A percentile compares a stretch with the other conserved stretches of the same genome.
phyloP scores from a whole-genome alignment of 1,284 basidiomycete species.

The Uromyces viciae-fabae region DNA sequence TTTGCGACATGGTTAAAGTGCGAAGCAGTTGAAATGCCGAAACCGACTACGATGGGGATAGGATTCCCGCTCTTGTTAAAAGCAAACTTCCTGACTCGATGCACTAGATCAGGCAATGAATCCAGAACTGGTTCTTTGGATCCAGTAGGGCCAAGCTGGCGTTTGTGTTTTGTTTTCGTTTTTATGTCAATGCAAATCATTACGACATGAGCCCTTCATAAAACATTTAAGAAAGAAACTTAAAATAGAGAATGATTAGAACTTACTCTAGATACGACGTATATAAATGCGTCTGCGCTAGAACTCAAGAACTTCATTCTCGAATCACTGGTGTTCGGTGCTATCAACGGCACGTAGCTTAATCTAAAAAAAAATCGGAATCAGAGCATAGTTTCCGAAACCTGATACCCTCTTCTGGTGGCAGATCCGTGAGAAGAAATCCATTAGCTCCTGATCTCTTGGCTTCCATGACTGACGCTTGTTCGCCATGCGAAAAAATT shows the following conservation, averaged over 20 bases:
- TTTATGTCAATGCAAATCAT: too few species aligned
- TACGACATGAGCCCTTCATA: too few species aligned
- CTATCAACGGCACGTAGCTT: constrained; percentile 93
- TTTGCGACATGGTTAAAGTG: constrained; percentile 82
- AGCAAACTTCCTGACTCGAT: constrained; percentile 4
- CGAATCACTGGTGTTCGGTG: constrained; percentile 80
- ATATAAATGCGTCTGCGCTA: constrained; percentile 96
- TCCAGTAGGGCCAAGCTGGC: constrained; percentile 35
- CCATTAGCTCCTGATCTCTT: constrained; percentile 86
- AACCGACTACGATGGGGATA: constrained; percentile 88
- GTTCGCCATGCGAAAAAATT: constrained; percentile 87
- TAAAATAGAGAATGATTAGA: not conserved
- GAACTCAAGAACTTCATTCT: constrained; percentile 85
- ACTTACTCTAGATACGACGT: constrained; percentile 75
- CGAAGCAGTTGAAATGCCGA: constrained; percentile 86
- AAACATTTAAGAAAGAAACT: too few species aligned
- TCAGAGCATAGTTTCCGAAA: constrained; percentile 84
- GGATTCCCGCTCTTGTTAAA: constrained; percentile 57
- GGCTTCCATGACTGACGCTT: constrained; percentile 84
- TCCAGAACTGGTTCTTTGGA: constrained; percentile 3
- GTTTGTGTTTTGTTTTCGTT: too few species aligned
- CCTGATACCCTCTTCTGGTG: constrained; percentile 87
- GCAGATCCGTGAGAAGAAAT: constrained; percentile 95
- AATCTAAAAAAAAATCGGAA: constrained; percentile 72
- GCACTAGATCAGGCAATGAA: constrained; percentile 21